These are phyloP conservation scores for Eremomyces bilateralis DNA, from an alignment of 495 filamentous ascomycete species.

Conservation along the genomic window DNA sequence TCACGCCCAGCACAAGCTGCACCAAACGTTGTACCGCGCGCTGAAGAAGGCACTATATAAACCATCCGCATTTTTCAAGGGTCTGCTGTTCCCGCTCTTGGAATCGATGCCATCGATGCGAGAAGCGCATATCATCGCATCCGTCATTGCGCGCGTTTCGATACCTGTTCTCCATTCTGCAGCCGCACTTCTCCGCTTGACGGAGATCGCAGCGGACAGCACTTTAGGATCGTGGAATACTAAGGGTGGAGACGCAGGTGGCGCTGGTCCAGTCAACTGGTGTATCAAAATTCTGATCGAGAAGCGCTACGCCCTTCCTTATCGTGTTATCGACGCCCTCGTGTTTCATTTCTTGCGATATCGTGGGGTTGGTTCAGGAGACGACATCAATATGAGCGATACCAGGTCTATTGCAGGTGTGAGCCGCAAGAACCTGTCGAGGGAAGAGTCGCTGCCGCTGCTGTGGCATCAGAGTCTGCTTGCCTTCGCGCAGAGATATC, in stretches of 20 bases:
- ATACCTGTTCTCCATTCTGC: slow-evolving; percentile 85
- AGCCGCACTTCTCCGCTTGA: slow-evolving; percentile 71
- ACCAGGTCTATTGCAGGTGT: no score
- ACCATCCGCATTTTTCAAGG: slow-evolving; percentile 91
- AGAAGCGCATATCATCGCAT: slow-evolving; percentile 77
- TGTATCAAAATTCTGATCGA: slow-evolving; percentile 83
- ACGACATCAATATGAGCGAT: slow-evolving; percentile 25
- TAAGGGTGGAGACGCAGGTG: slow-evolving; percentile 42
- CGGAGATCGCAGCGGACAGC: slow-evolving; percentile 81
- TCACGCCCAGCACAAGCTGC: slow-evolving; percentile 74
- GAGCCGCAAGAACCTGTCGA: slow-evolving; percentile 23
- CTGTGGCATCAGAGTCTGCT: slow-evolving; percentile 80
- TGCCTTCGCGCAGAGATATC: slow-evolving; percentile 82
- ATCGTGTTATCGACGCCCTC: slow-evolving; percentile 79
- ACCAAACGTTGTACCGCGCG: slow-evolving; percentile 82
- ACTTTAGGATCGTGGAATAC: slow-evolving; percentile 9
- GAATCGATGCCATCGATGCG: slow-evolving; percentile 53
- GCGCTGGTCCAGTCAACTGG: slow-evolving; percentile 66
- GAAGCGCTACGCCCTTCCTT: slow-evolving; percentile 92
- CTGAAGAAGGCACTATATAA: slow-evolving; percentile 90
- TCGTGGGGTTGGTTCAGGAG: slow-evolving; percentile 30
- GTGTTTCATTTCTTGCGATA: slow-evolving; percentile 95
- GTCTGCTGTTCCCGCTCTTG: slow-evolving; percentile 77
- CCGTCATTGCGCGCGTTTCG: slow-evolving; percentile 55
- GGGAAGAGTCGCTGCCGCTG: slow-evolving; percentile 46